Percentiles rank a stretch among this genome's conserved stretches.
These are phyloP conservation scores for Selenicereus undatus DNA, from an alignment of 148 eudicot species.

Conservation along the genomic window DNA sequence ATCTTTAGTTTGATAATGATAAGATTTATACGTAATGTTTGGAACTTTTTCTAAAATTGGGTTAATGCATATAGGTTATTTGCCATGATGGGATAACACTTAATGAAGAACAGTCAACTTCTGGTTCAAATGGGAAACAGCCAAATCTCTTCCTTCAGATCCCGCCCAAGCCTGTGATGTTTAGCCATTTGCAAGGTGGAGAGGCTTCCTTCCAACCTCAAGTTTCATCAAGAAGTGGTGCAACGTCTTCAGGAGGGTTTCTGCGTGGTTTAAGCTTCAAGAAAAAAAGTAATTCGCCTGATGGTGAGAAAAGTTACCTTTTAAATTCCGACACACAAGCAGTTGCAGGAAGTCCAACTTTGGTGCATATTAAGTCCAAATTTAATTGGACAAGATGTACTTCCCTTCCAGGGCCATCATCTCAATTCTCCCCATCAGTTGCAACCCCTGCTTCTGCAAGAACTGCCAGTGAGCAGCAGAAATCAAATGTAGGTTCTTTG, in stretches of 20 bases:
- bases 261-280: slow-evolving; percentile 78
- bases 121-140: slow-evolving; percentile 37
- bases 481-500: slow-evolving; percentile 46
- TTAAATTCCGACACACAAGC: slow-evolving; percentile 40
- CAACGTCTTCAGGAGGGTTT: slow-evolving; percentile 55
- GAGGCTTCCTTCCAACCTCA: slow-evolving; percentile 45
- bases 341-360: slow-evolving; percentile 45
- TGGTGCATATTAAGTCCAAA: slow-evolving; percentile 30
- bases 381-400: slow-evolving; percentile 58
- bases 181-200: slow-evolving; percentile 44
- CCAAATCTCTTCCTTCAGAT: slow-evolving; percentile 68
- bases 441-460: slow-evolving; percentile 69
- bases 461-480: slow-evolving; percentile 49
- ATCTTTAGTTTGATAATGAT: not conserved
- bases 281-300: slow-evolving; percentile 37
- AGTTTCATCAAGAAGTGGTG: slow-evolving; percentile 28
- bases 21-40: not conserved
- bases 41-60: not conserved
- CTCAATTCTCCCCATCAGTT: slow-evolving; percentile 51
- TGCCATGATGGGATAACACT: slow-evolving; percentile 19
- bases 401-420: slow-evolving; percentile 78
- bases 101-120: slow-evolving; percentile 27
- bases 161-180: slow-evolving; percentile 52
- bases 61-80: slow-evolving; percentile 41
- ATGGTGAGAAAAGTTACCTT: slow-evolving; percentile 67